phyloP scores from a whole-genome alignment of 352 stramenopile species.

The Phytophthora fragariaefolia region DNA sequence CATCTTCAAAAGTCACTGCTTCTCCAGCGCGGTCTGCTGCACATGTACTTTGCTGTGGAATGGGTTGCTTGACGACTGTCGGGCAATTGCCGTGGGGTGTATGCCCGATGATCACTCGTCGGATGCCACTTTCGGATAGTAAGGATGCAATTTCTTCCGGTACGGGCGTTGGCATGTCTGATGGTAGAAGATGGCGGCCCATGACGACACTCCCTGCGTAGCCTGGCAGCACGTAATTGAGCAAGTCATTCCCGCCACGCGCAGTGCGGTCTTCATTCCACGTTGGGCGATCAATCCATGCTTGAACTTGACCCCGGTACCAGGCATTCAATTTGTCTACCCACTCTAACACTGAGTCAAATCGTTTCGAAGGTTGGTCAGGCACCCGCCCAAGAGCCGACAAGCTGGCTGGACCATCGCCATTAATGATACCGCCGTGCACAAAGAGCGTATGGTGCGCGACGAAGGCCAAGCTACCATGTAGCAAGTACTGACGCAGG shows the following conservation, averaged over 20 bases:
- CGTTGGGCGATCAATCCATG: slow-evolving; percentile 80
- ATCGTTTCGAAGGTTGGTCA: slow-evolving; percentile 35
- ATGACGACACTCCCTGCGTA: slow-evolving; percentile 76
- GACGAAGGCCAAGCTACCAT: slow-evolving; percentile 81
- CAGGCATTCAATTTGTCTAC: slow-evolving; percentile 84
- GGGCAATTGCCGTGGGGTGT: slow-evolving; percentile 93
- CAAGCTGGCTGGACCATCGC: slow-evolving; percentile 38
- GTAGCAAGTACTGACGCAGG: slow-evolving; percentile 86
- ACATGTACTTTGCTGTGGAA: slow-evolving; percentile 19
- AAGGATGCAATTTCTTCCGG: slow-evolving; percentile 49
- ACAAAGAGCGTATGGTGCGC: slow-evolving; percentile 92
- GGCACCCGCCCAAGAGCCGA: slow-evolving; percentile 83
- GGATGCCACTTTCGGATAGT: slow-evolving; percentile 79
- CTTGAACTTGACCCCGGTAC: slow-evolving; percentile 74
- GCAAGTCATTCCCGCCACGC: slow-evolving; percentile 69
- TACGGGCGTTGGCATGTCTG: slow-evolving; percentile 77
- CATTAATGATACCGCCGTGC: slow-evolving; percentile 88
- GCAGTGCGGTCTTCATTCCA: slow-evolving; percentile 66
- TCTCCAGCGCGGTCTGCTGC: slow-evolving; percentile 10
- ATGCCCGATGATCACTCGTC: slow-evolving; percentile 91
- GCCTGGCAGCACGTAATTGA: slow-evolving; percentile 75
- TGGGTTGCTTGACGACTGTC: slow-evolving; percentile 77
- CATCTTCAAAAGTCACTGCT: slow-evolving; percentile 62
- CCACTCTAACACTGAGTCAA: slow-evolving; percentile 58
- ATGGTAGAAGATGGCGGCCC: slow-evolving; percentile 68